Percentiles rank a stretch among this genome's conserved stretches.
Evolutionary conservation across 2,329 filamentous ascomycete species (phyloP).

Genomic region (Septoria linicola): DNA sequence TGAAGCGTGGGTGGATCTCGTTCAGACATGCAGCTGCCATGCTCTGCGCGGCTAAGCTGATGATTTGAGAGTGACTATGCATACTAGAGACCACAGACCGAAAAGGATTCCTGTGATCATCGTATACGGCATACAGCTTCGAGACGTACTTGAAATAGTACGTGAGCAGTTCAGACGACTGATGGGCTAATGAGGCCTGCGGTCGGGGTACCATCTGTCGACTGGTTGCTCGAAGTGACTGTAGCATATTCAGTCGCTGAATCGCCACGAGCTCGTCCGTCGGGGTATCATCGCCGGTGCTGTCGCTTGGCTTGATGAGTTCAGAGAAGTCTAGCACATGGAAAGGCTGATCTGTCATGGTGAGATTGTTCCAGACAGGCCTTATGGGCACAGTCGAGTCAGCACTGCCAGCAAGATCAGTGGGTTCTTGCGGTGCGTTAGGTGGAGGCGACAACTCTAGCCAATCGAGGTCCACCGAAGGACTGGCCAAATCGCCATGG

Average conservation of each 20-base stretch:
- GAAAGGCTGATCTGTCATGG: constrained; percentile 6
- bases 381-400: background rate
- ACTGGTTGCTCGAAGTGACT: constrained; percentile 15
- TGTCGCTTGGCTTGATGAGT: constrained; percentile 2
- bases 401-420: background rate
- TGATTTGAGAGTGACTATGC: constrained; percentile 23
- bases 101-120: constrained; percentile 24
- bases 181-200: constrained; percentile 19
- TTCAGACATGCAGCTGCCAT: constrained; percentile 32
- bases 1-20: constrained; percentile 29
- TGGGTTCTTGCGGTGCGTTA: background rate
- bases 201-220: constrained; percentile 10
- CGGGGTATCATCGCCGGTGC: background rate
- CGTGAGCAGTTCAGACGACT: constrained; percentile 23
- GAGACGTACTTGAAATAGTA: constrained; percentile 29
- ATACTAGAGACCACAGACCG: constrained; percentile 24
- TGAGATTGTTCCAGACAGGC: constrained; percentile 3
- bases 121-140: constrained; percentile 24
- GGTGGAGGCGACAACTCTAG: constrained; percentile 9
- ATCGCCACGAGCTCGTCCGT: background rate
- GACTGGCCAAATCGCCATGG: background rate
- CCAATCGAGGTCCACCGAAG: constrained; percentile 9
- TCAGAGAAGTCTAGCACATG: constrained; percentile 8
- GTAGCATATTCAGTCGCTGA: constrained; percentile 16
- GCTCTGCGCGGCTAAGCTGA: constrained; percentile 26